Base-by-base conservation (phyloP, 208 protist genomes). In the Leishmania lainsoni region DNA sequence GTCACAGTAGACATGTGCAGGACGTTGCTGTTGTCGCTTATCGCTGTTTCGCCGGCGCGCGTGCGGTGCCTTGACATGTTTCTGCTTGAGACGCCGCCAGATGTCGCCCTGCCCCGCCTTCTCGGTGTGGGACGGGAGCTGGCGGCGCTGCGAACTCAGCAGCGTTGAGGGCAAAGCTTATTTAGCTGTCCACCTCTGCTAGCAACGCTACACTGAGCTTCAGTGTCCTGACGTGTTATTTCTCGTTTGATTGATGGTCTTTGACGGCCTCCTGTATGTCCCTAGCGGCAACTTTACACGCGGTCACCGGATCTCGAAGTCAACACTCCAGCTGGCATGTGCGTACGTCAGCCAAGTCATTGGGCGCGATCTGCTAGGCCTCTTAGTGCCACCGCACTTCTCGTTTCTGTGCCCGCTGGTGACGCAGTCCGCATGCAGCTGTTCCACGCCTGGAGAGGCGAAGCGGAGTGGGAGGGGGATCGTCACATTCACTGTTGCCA, bases 381-480 rank as follows among this genome's bases (percentile, higher is more conserved):
- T 80, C 8, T 65, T 84, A 26, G 56, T 85, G 32, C 85, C 82
- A 16, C 76, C 85, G 14, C 79, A 78, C 58, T 76, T 83, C 39
- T 84, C 85, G 8, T 81, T 88, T n/a, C 45, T 88, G 59, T 82
- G 79, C 29, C 82, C 85, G 6, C 72, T 88, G 12, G 61, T 88
- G 65, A 45, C 58, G 16, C 48, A 75, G 42, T 75, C 85, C 1
- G n/a, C 75, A 17, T 72, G 59, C 16, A 51, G 3, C n/a, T 22
- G 32, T 26, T 76, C 51, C n/a, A 35, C 45, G 35, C 45, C 48
- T 56, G 45, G 29, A 29, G n/a, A 29, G 42, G 52, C 75, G 35
- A 56, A 70, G 26, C 17, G 59, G 52, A 22, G 16, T 8, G 5
- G 42, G 65, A 2, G 26, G 14, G 32, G 0, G 32, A 16, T 48